A percentile compares a stretch with the other conserved stretches of the same genome.
phyloP scores from a whole-genome alignment of 2,329 filamentous ascomycete genomes.

The Ceratocystis cacaofunesta region DNA sequence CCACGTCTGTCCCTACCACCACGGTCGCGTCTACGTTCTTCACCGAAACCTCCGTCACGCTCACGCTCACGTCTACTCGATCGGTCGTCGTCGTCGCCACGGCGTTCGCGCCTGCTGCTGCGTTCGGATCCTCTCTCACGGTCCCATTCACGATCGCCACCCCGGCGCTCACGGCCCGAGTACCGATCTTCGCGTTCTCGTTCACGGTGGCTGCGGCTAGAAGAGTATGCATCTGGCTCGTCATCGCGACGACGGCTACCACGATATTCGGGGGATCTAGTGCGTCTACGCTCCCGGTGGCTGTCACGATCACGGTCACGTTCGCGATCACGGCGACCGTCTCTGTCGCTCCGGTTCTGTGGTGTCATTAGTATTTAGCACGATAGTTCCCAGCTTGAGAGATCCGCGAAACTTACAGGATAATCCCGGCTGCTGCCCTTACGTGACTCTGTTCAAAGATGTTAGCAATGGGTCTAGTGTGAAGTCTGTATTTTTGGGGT shows the following conservation, averaged over 20 bases:
- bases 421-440: constrained; percentile 37
- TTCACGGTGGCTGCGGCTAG: constrained; percentile 82
- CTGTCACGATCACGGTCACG: constrained; percentile 28
- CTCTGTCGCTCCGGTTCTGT: constrained; percentile 25
- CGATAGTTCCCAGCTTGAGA: not conserved
- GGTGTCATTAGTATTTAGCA: constrained; percentile 17
- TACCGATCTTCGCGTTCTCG: constrained; percentile 90
- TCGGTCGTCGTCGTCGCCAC: constrained; percentile 48
- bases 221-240: constrained; percentile 79
- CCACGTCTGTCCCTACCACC: constrained; percentile 27
- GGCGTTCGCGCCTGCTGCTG: constrained; percentile 11
- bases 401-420: constrained; percentile 28
- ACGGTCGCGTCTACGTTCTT: constrained; percentile 27
- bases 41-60: constrained; percentile 35
- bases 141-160: constrained; percentile 61
- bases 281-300: constrained; percentile 54
- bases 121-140: constrained; percentile 45
- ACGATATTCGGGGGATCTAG: constrained; percentile 67
- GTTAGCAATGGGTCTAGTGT: constrained; percentile 3
- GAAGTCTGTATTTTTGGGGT: not conserved
- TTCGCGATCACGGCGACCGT: constrained; percentile 19
- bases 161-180: constrained; percentile 47
- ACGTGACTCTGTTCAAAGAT: constrained; percentile 30
- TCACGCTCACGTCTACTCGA: constrained; percentile 44
- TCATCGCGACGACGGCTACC: constrained; percentile 56